These are phyloP conservation scores for Ilyonectria sp. DNA, from an alignment of 2,329 filamentous ascomycete species.

Conservation along the genomic window DNA sequence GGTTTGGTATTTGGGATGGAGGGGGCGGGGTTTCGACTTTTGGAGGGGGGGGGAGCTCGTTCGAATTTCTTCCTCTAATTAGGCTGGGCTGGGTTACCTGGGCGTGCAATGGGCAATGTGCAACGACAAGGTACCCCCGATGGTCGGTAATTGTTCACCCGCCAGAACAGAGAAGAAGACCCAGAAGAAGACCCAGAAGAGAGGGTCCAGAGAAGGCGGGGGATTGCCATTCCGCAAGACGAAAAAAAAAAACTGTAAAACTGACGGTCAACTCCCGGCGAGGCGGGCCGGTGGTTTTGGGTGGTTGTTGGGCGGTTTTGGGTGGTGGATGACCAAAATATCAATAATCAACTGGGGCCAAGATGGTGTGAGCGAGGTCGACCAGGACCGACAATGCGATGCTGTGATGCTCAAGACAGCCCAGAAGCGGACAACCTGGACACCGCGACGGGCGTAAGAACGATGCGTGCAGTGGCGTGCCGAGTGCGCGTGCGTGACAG, in stretches of 20 bases:
- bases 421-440: neutral
- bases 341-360: neutral
- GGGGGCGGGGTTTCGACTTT: slow-evolving; percentile 32
- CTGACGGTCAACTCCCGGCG: slow-evolving; percentile 1
- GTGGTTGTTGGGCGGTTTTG: neutral
- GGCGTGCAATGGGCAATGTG: slow-evolving; percentile 6
- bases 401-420: neutral
- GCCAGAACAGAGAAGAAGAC: neutral
- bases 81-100: slow-evolving; percentile 11
- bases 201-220: neutral
- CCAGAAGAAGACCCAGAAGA: neutral
- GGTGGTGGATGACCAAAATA: slow-evolving; percentile 7
- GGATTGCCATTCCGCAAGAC: neutral
- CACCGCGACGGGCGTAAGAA: slow-evolving; percentile 11
- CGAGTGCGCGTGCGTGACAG: slow-evolving; percentile 10
- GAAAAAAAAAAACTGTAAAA: neutral
- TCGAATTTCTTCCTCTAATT: neutral
- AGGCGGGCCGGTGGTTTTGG: neutral
- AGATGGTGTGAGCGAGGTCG: neutral
- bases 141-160: slow-evolving; percentile 22
- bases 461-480: slow-evolving; percentile 40
- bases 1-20: slow-evolving; percentile 24
- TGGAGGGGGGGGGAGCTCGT: neutral
- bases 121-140: slow-evolving; percentile 26
- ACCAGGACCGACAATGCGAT: too few relatives aligned